Evolutionary conservation across 2,329 filamentous ascomycete species (phyloP).

Genomic region (Ascochyta fabae): DNA sequence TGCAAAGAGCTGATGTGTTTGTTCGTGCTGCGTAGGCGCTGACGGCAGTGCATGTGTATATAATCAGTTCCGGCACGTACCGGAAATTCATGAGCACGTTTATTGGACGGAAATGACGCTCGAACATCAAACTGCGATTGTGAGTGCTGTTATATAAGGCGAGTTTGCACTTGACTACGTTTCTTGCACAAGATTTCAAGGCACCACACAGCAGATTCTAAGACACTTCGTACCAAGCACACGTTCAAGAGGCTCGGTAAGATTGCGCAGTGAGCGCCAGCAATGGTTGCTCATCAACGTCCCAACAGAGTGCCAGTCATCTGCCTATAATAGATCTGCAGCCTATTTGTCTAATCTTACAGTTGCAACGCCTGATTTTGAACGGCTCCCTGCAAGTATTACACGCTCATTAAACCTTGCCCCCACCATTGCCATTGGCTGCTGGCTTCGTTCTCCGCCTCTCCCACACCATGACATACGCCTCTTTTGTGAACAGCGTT

Average conservation of each 20-base stretch:
- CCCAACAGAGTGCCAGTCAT: neutral
- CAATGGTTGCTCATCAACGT: neutral
- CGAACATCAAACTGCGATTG: neutral
- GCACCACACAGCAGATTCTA: neutral
- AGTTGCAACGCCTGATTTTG: neutral
- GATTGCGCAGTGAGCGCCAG: conserved; percentile 4
- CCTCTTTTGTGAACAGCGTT: conserved; percentile 89
- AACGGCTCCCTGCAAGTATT: neutral
- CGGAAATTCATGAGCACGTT: conserved; percentile 5
- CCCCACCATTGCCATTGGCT: conserved; percentile 24
- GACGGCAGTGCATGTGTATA: neutral
- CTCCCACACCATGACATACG: conserved; percentile 97
- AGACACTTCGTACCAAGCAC: neutral
- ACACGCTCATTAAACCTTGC: conserved; percentile 11
- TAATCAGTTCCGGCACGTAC: neutral
- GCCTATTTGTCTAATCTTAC: neutral
- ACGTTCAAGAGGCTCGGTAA: neutral
- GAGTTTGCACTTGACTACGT: neutral
- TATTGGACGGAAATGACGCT: neutral
- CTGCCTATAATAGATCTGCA: neutral
- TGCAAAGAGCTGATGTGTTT: neutral
- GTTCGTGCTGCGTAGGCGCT: neutral
- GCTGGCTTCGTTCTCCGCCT: conserved; percentile 61
- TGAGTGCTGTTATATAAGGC: neutral
- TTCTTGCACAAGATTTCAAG: neutral